phyloP scores from a whole-genome alignment of 192 early-diverging fungal species.

The Coemansia reversa region DNA sequence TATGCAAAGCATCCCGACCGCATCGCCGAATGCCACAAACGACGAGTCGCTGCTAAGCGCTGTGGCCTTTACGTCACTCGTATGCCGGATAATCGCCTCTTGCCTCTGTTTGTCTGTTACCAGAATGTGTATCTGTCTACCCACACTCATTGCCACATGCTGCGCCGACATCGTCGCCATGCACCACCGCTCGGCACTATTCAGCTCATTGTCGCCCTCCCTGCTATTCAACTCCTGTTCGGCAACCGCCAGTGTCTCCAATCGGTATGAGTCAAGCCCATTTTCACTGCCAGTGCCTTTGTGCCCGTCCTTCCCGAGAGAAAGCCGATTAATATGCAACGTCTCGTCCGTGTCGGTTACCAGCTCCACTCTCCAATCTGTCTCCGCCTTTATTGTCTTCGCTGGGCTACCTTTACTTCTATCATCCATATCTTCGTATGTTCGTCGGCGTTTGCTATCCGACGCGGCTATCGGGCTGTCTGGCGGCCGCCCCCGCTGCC shows the following conservation, averaged over 20 bases:
- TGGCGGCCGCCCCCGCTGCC: not conserved
- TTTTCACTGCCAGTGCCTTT: constrained; percentile 4
- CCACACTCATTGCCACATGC: constrained; percentile 30
- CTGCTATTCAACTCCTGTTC: not conserved
- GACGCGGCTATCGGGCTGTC: not conserved
- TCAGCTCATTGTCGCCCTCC: not conserved
- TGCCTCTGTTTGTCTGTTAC: constrained; percentile 16
- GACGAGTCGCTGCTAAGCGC: constrained; percentile 34
- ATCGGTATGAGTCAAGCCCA: constrained; percentile 38
- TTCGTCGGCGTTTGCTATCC: constrained; percentile 20
- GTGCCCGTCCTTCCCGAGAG: not conserved
- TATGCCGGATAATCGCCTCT: constrained; percentile 38
- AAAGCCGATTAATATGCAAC: constrained; percentile 29
- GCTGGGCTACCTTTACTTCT: not conserved
- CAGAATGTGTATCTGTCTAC: constrained; percentile 31
- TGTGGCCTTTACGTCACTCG: constrained; percentile 11
- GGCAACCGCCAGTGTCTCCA: constrained; percentile 39
- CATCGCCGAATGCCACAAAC: constrained; percentile 52
- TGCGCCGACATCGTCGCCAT: constrained; percentile 20
- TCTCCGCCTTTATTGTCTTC: not conserved
- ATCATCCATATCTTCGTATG: not conserved
- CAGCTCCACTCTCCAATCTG: constrained; percentile 30
- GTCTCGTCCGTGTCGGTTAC: constrained; percentile 34
- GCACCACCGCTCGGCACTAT: constrained; percentile 21
- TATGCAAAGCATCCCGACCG: constrained; percentile 34